Evolutionary conservation across 208 protist species (phyloP).

Genomic region (Crithidia bombi): DNA sequence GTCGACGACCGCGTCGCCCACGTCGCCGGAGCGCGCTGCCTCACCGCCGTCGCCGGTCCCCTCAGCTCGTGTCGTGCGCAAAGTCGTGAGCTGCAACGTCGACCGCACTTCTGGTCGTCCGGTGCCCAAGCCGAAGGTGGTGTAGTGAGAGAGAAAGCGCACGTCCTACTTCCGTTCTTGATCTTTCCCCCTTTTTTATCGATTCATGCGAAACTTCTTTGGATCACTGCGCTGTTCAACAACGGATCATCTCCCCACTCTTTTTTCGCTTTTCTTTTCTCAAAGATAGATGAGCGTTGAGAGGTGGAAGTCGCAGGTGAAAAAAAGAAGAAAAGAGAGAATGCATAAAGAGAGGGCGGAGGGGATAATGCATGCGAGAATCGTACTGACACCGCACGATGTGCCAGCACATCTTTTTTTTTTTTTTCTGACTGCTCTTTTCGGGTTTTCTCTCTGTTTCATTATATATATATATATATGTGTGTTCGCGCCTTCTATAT

Average conservation of each 20-base stretch:
- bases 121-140: slow-evolving; percentile 26
- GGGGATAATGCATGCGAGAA: no score
- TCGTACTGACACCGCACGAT: not conserved
- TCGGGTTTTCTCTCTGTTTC: not conserved
- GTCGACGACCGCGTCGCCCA: not conserved
- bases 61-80: slow-evolving; percentile 35
- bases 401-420: no score
- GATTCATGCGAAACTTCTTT: not conserved
- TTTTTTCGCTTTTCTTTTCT: not conserved
- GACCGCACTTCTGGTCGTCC: slow-evolving; percentile 60
- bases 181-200: not conserved
- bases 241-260: not conserved
- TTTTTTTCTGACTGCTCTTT: slow-evolving; percentile 7
- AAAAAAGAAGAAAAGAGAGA: not conserved
- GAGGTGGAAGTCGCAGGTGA: not conserved
- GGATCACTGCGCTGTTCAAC: not conserved
- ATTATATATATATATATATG: slow-evolving; percentile 3
- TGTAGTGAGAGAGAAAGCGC: no score
- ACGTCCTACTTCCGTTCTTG: no score
- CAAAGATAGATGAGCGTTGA: not conserved
- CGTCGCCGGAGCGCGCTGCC: slow-evolving; percentile 12
- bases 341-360: not conserved
- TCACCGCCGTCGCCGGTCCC: slow-evolving; percentile 9
- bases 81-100: slow-evolving; percentile 47
- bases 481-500: slow-evolving; percentile 2